Conservation (phyloP, 1,284 basidiomycete species). For the Cutaneotrichosporon spelunceum region DNA sequence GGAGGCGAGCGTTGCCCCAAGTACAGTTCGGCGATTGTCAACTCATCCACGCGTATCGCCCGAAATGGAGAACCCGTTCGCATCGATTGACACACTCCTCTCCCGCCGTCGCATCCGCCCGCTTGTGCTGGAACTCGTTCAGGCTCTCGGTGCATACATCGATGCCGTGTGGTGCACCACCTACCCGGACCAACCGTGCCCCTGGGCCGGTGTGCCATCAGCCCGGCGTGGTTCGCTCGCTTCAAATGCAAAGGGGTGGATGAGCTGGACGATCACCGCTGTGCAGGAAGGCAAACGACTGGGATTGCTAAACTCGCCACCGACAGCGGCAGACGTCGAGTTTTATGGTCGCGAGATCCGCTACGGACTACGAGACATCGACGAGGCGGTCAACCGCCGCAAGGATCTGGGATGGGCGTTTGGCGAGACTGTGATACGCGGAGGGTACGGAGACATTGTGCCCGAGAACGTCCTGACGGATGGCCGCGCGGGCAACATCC, state of each 20-base stretch:
- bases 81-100: conserved; percentile 32
- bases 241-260: conserved; percentile 25
- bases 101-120: conserved; percentile 41
- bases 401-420: conserved; percentile 45
- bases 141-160: conserved; percentile 43
- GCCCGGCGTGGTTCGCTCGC: neutral
- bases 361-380: conserved; percentile 39
- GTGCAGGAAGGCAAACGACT: conserved; percentile 36
- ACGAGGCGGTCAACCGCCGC: conserved; percentile 43
- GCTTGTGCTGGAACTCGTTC: conserved; percentile 43
- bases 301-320: conserved; percentile 30
- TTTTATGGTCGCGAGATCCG: conserved; percentile 44
- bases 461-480: conserved; percentile 32
- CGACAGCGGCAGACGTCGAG: conserved; percentile 27
- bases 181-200: conserved; percentile 24
- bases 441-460: conserved; percentile 36
- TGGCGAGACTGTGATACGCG: conserved; percentile 30
- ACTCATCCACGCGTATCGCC: conserved; percentile 33
- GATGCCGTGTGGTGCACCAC: conserved; percentile 41
- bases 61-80: conserved; percentile 41
- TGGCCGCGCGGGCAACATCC: conserved; percentile 35
- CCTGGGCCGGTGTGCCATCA: conserved; percentile 20
- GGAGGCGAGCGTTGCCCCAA: conserved; percentile 11
- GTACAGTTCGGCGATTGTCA: conserved; percentile 26
- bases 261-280: conserved; percentile 38